A percentile compares a stretch with the other conserved stretches of the same genome.
These are phyloP conservation scores for Pseudozyma thailandica DNA, from an alignment of 1,284 basidiomycete species.

Conservation along the genomic window DNA sequence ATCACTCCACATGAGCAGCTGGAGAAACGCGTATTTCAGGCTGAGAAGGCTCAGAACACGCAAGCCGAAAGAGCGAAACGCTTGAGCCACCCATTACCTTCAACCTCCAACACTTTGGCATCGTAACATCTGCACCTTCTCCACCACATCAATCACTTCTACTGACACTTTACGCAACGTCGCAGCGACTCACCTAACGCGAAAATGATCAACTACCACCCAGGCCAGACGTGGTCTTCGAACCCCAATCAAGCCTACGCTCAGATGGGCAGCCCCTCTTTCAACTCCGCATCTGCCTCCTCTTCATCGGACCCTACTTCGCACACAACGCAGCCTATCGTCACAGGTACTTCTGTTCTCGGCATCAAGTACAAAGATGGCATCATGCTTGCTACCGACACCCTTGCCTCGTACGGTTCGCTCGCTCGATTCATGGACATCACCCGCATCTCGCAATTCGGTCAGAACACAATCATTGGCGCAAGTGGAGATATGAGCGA, in stretches of 20 bases:
- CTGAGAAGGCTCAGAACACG: constrained; percentile 20
- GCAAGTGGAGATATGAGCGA: constrained; percentile 97
- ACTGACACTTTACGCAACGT: not conserved
- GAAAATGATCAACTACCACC: constrained; percentile 45
- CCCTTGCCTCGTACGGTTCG: constrained; percentile 95
- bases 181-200: not conserved
- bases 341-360: constrained; percentile 94
- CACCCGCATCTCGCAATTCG: constrained; percentile 85
- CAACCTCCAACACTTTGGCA: not conserved
- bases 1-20: constrained; percentile 45
- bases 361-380: constrained; percentile 95
- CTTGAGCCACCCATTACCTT: constrained; percentile 30
- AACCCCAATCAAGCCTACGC: constrained; percentile 30
- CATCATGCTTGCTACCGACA: constrained; percentile 99
- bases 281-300: constrained; percentile 66
- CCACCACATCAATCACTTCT: not conserved
- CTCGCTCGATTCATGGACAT: constrained; percentile 97
- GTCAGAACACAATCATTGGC: constrained; percentile 82
- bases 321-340: constrained; percentile 80
- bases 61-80: constrained; percentile 26
- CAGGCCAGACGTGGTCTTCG: constrained; percentile 54
- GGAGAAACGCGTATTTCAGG: constrained; percentile 26
- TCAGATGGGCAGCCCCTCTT: constrained; percentile 19
- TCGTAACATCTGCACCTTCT: not conserved
- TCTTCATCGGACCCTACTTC: constrained; percentile 39